Base-by-base conservation (phyloP, 495 filamentous ascomycete species). In the Penicillium ochrochloron region DNA sequence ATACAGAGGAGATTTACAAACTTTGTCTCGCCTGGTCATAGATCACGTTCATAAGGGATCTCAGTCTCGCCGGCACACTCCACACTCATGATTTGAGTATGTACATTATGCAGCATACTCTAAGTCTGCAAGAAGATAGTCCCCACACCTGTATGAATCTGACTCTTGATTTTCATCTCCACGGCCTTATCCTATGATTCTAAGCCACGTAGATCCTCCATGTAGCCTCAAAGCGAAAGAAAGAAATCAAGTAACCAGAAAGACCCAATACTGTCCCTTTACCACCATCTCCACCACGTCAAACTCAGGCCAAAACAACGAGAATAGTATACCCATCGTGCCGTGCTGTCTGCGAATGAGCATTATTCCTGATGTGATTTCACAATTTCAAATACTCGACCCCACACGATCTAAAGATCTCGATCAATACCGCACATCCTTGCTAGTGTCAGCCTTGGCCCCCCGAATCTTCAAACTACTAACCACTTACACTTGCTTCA, bases 341-440 rank as follows among this genome's bases (percentile, higher is more conserved):
- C 19, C 19, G 44, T 27, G 25, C 25, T 27, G 42, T 46, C 42
- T 46, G 10, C 21, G 21, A 23, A 41, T 15, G 37, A 6, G 37
- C 15, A 14, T 17, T 41, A 0, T n/a, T n/a, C n/a, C 12, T 23
- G 42, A 10, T 19, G 52, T 34, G 58, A 62, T 44, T 58, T 23
- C 25, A 25, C 6, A 39, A 66, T 63, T 67, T 63, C 57, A 67
- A 67, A 67, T 67, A 60, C 64, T 57, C 23, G 19, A 48, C 21
- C 2, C 27, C 21, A 61, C 5, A 21, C 48, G 63, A 69, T 69
- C 67, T 60, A 12, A 25, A 31, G 63, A 66, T 70, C 67, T 61
- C 60, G 60, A 69, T 69, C 61, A 50, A 61, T 58, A 29, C 31
- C 25, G 23, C 33, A 34, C 57, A 68, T 62, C 66, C 66, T 62